Percentiles rank a stretch among this genome's conserved stretches.
Evolutionary conservation across 129 eudicot genomes (phyloP).

Genomic region (Tanacetum coccineum): DNA sequence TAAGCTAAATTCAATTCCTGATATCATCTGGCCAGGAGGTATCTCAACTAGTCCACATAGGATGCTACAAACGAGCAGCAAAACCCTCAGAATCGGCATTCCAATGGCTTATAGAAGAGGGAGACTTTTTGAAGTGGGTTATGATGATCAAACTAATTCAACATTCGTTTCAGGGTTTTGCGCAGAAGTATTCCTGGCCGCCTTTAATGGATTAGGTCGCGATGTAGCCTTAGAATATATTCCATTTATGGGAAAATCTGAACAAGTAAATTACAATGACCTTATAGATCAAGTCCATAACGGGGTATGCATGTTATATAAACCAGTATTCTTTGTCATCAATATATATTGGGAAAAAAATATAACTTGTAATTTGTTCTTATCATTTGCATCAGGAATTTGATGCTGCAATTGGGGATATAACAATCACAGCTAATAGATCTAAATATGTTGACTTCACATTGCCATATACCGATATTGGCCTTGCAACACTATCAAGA

Average conservation of each 20-base stretch:
- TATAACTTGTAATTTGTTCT: background rate
- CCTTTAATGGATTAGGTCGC: constrained; percentile 10
- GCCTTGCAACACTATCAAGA: constrained; percentile 29
- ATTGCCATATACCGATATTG: constrained; percentile 34
- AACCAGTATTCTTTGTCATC: background rate
- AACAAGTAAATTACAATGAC: constrained; percentile 20
- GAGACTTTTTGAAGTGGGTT: constrained; percentile 12
- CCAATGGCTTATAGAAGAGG: constrained; percentile 1
- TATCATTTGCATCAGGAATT: constrained; percentile 24
- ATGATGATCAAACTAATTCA: constrained; percentile 16
- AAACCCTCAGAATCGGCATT: constrained; percentile 35
- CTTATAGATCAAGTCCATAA: background rate
- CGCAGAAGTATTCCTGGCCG: constrained; percentile 38
- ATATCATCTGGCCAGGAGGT: constrained; percentile 41
- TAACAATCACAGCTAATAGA: constrained; percentile 44
- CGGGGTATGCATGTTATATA: constrained; percentile 16
- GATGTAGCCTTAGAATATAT: constrained; percentile 7
- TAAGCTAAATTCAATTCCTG: background rate
- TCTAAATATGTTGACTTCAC: constrained; percentile 47
- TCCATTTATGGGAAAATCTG: background rate
- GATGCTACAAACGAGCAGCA: constrained; percentile 17
- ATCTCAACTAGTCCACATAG: constrained; percentile 26
- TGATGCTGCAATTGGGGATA: constrained; percentile 54
- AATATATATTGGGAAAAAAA: background rate
- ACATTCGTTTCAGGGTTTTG: constrained; percentile 21